phyloP scores from a whole-genome alignment of 345 rosid species.

The Moricandia arvensis region DNA sequence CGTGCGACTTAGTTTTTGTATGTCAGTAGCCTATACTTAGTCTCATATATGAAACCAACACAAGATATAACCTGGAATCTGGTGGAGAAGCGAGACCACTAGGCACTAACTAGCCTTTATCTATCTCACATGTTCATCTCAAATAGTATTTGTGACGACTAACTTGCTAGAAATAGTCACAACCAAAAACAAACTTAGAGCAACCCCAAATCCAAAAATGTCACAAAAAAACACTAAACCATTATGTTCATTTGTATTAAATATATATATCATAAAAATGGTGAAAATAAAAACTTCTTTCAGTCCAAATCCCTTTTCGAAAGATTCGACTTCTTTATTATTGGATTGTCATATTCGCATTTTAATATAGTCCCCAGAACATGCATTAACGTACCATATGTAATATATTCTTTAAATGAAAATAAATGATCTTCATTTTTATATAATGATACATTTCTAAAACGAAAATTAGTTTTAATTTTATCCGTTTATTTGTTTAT shows the following conservation, averaged over 20 bases:
- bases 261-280: neutral
- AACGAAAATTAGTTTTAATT: neutral
- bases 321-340: constrained; percentile 17
- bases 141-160: neutral
- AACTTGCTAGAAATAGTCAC: neutral
- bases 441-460: neutral
- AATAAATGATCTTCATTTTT: neutral
- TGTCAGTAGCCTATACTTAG: too few relatives aligned
- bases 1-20: neutral
- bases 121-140: neutral
- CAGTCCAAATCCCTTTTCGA: neutral
- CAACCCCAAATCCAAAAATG: neutral
- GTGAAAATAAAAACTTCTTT: neutral
- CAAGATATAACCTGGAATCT: too few relatives aligned
- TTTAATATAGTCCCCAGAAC: neutral
- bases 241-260: neutral
- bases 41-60: too few relatives aligned
- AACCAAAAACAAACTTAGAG: neutral
- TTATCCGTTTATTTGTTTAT: neutral
- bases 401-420: neutral
- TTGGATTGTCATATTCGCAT: constrained; percentile 1
- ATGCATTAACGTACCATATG: neutral
- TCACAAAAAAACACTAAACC: neutral
- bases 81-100: neutral
- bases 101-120: neutral